Conservation (phyloP, 2,329 filamentous ascomycete species). For the Fusarium avenaceum region DNA sequence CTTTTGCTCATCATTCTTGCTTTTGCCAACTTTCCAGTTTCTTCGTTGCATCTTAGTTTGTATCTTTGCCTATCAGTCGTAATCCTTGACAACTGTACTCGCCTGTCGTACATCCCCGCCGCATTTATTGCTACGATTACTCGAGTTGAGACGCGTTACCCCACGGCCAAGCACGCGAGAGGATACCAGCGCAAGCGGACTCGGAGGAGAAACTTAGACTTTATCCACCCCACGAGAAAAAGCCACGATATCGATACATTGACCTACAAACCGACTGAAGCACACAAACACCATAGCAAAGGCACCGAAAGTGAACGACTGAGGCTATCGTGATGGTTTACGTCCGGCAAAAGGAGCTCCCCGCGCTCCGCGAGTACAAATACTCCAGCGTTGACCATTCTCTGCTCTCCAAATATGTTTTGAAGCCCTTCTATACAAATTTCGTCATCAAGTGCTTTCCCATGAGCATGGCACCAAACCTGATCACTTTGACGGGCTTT, state of each 20-base stretch:
- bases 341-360: constrained; percentile 90
- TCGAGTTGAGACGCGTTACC: constrained; percentile 4
- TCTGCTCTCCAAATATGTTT: constrained; percentile 88
- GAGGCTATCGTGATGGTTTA: constrained; percentile 79
- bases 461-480: constrained; percentile 90
- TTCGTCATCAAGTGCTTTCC: constrained; percentile 95
- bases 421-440: constrained; percentile 98
- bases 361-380: constrained; percentile 92
- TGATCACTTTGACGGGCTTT: constrained; percentile 93
- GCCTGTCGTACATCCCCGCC: not conserved
- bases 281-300: constrained; percentile 4
- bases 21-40: constrained; percentile 23
- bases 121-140: not conserved
- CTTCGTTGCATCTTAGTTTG: constrained; percentile 16
- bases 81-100: constrained; percentile 2
- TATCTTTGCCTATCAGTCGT: not conserved
- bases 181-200: constrained; percentile 26
- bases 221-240: constrained; percentile 38
- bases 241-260: constrained; percentile 34
- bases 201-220: constrained; percentile 30
- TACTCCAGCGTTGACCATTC: constrained; percentile 94
- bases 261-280: constrained; percentile 14
- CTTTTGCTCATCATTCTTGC: constrained; percentile 29
- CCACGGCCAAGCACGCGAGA: constrained; percentile 8
- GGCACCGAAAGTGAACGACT: not conserved